Evolutionary conservation across 495 filamentous ascomycete genomes (phyloP).

Genomic region (Podospora didyma): DNA sequence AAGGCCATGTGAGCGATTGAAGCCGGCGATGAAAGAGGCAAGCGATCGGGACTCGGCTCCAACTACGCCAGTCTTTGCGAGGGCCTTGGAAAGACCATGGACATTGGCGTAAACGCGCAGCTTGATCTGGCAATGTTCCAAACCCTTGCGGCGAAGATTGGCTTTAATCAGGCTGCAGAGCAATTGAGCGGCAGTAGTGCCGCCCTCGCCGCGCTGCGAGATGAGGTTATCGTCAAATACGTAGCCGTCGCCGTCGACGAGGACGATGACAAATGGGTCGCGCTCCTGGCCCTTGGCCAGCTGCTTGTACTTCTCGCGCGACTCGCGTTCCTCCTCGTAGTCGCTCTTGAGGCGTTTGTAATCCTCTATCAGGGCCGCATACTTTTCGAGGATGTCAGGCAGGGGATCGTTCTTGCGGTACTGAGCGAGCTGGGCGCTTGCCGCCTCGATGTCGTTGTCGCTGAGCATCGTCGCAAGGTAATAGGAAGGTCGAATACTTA

Average conservation of each 20-base stretch:
- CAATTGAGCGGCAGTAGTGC: too few species aligned
- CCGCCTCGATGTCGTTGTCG: too few species aligned
- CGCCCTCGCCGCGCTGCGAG: constrained; percentile 25
- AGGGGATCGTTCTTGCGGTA: constrained; percentile 6
- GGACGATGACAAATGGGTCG: constrained; percentile 57
- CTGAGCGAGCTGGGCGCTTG: too few species aligned
- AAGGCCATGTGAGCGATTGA: constrained; percentile 55
- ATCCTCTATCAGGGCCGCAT: constrained; percentile 41
- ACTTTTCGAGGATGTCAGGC: constrained; percentile 34
- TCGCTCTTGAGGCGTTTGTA: constrained; percentile 54
- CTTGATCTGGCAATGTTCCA: too few species aligned
- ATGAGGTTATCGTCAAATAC: constrained; percentile 57
- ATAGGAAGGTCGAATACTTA: too few species aligned
- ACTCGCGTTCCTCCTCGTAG: constrained; percentile 54
- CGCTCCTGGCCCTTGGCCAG: constrained; percentile 48
- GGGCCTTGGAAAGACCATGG: neutral
- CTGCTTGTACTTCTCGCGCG: constrained; percentile 50
- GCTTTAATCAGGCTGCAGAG: too few species aligned
- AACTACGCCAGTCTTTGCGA: constrained; percentile 45
- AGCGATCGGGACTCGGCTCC: constrained; percentile 51
- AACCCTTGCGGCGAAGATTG: too few species aligned
- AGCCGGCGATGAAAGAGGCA: constrained; percentile 51
- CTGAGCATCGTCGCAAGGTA: too few species aligned
- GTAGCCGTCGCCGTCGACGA: constrained; percentile 62
- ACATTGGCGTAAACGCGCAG: too few species aligned